Conservation (phyloP, 2,329 filamentous ascomycete species). For the Phyllosticta citrichinensis region DNA sequence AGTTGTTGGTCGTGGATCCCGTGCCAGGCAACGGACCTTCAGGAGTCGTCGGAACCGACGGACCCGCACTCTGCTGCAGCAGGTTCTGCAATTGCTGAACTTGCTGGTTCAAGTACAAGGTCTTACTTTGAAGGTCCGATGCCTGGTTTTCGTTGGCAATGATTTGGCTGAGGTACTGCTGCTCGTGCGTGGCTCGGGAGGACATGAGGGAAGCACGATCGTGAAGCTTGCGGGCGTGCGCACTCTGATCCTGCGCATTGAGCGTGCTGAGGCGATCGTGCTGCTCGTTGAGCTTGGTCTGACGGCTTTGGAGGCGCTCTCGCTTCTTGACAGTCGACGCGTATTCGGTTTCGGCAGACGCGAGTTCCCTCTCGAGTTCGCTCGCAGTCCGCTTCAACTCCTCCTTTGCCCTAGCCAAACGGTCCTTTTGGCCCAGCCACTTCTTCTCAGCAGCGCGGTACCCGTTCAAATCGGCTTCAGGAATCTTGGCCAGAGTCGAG, state of each 20-base stretch:
- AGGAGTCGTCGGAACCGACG: conserved; percentile 43
- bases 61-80: conserved; percentile 27
- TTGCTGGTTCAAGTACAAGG: conserved; percentile 25
- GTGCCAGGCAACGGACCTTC: conserved; percentile 49
- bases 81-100: conserved; percentile 31
- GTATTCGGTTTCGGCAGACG: conserved; percentile 55
- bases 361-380: conserved; percentile 52
- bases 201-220: conserved; percentile 28
- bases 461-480: conserved; percentile 49
- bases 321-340: conserved; percentile 54
- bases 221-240: conserved; percentile 42
- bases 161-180: conserved; percentile 29
- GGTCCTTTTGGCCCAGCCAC: conserved; percentile 45
- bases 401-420: conserved; percentile 39
- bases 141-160: conserved; percentile 29
- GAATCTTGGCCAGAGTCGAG: conserved; percentile 54
- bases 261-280: conserved; percentile 60
- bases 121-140: conserved; percentile 27
- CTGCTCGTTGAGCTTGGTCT: conserved; percentile 63
- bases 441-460: conserved; percentile 49
- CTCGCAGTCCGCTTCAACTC: conserved; percentile 54
- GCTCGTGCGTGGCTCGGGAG: conserved; percentile 25
- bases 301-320: conserved; percentile 62
- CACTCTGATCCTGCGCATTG: conserved; percentile 54
- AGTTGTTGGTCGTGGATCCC: conserved; percentile 14